Base-by-base conservation (phyloP, 1,139 yeast species). In the Suhomyces anneliseae region DNA sequence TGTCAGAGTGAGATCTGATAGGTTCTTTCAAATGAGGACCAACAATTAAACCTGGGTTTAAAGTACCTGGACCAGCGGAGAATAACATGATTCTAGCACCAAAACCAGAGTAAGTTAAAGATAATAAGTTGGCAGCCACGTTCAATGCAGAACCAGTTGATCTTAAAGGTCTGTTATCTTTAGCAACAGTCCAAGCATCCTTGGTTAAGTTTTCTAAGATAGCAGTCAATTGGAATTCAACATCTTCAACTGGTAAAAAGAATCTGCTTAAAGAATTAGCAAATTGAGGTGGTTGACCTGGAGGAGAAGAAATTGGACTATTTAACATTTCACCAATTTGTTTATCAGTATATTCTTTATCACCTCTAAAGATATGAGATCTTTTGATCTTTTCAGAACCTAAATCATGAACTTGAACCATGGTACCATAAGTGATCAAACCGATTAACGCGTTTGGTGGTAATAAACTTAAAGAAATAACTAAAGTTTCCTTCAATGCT, bases 401-500 rank as follows among this genome's bases (percentile, higher is more conserved):
- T 56, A 93, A 75, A 69, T 95, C 99, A 67, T 93, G 96, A 46
- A 95, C 89, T 64, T 90, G 96, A 49, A 92, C 90, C 81, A 90
- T 92, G 37, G 97, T 92, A 47, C 98, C 99, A 66, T 80, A 93
- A 36, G 98, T 92, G 61, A 93, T 82, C 59, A 93, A 79, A 42
- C 98, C 98, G 51, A 93, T 85, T 51, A 92, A 78, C 2, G 97
- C 95, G 62, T 93, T 90, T 39, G 96, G 95, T 31, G 99, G 99
- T 61, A 93, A 81, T 58, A 89, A 73, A 47, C 90, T 81, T 57
- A 95, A 78, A 11, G 96, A 83, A 49, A 90, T 84, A 48, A 90
- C 82, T 60, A 93, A 78, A 32, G 96, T 81, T 58, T 90, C 97
- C 66, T 90, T 90, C 66, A 93, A 78, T 9, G 97, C 93, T 65